phyloP scores from a whole-genome alignment of 768 basidiomycete genomes.

The Inosperma sp. region DNA sequence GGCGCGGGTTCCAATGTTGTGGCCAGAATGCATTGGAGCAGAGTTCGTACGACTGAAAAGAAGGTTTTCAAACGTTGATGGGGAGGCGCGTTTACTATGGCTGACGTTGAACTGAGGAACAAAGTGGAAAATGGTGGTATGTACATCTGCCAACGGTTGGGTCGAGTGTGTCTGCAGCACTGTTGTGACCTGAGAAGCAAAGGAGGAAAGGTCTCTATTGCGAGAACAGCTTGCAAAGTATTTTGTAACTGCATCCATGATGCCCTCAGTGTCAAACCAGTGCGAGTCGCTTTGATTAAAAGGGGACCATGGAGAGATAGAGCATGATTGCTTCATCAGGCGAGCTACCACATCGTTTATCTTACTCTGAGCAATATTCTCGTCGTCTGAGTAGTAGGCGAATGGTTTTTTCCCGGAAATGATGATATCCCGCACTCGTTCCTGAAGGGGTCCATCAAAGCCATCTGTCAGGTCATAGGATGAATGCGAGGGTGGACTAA shows the following conservation, averaged over 20 bases:
- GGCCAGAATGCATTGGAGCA: background rate
- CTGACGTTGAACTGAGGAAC: background rate
- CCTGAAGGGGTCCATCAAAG: constrained; percentile 8
- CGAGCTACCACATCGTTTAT: background rate
- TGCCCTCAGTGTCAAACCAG: constrained; percentile 11
- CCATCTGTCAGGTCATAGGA: constrained; percentile 21
- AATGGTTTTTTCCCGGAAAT: background rate
- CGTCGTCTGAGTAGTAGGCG: background rate
- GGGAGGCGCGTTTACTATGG: background rate
- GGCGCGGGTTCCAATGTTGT: background rate
- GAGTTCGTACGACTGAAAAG: background rate
- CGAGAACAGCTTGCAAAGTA: constrained; percentile 16
- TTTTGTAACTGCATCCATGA: constrained; percentile 4
- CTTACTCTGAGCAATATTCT: background rate
- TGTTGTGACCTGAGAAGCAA: constrained; percentile 2
- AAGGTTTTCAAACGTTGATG: background rate
- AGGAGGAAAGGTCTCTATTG: constrained; percentile 13
- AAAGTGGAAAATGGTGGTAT: background rate
- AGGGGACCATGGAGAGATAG: background rate
- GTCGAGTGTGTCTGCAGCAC: background rate
- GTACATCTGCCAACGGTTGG: background rate
- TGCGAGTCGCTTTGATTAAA: background rate
- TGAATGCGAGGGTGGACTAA: constrained; percentile 16
- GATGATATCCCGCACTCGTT: constrained; percentile 7
- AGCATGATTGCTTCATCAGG: background rate